Evolutionary conservation across 2,329 filamentous ascomycete species (phyloP).

Genomic region (Acephala macrosclerotiorum): DNA sequence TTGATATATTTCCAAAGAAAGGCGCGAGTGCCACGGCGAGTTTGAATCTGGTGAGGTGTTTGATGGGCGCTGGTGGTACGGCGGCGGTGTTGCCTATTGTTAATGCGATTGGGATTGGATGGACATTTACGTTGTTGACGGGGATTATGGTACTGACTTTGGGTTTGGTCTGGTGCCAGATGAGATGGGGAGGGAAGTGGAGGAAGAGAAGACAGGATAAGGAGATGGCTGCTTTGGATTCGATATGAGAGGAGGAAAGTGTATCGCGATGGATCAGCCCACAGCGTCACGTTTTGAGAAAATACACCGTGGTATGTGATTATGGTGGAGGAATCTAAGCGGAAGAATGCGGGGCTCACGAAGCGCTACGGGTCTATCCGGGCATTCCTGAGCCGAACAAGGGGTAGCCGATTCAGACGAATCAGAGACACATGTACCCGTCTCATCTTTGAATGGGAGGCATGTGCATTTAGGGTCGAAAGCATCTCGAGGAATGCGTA

Average conservation of each 20-base stretch:
- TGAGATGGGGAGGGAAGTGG: constrained; percentile 49
- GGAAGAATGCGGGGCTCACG: too few species aligned
- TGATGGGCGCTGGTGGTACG: constrained; percentile 45
- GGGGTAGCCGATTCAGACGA: too few species aligned
- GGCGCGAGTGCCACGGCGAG: constrained; percentile 46
- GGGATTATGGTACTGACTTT: constrained; percentile 49
- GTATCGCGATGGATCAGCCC: too few species aligned
- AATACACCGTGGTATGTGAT: too few species aligned
- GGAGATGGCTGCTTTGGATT: background rate
- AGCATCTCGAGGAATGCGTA: too few species aligned
- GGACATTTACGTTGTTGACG: constrained; percentile 36
- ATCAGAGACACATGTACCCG: too few species aligned
- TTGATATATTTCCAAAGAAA: constrained; percentile 46
- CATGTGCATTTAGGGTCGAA: too few species aligned
- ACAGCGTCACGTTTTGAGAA: too few species aligned
- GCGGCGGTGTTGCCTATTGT: constrained; percentile 39
- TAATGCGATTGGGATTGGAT: constrained; percentile 38
- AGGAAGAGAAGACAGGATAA: constrained; percentile 39
- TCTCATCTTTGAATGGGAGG: too few species aligned
- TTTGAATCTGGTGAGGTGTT: constrained; percentile 46
- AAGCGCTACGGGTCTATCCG: too few species aligned
- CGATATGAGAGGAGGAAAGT: background rate
- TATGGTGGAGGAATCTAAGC: too few species aligned
- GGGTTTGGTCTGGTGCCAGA: constrained; percentile 47
- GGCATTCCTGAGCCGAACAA: too few species aligned